These are phyloP conservation scores for Sophora flavescens DNA, from an alignment of 306 rosid species.

Conservation along the genomic window DNA sequence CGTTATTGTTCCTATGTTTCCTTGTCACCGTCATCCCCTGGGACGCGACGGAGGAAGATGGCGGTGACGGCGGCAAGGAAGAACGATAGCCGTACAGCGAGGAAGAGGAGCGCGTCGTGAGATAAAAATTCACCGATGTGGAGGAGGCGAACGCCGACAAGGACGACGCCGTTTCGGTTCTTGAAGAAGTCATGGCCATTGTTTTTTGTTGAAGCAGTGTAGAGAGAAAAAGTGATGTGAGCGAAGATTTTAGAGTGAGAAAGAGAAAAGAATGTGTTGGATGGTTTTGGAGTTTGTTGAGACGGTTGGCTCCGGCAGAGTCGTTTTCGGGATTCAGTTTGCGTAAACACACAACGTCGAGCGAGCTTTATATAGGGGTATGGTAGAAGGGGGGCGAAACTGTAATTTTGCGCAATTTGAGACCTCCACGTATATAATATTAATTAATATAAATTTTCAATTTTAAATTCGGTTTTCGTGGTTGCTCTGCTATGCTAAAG, in stretches of 20 bases:
- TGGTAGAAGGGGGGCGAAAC: neutral
- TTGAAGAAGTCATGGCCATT: slow-evolving; percentile 46
- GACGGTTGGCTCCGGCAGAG: neutral
- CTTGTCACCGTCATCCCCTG: slow-evolving; percentile 55
- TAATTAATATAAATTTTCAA: no score
- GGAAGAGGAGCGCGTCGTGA: slow-evolving; percentile 47
- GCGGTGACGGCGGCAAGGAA: neutral
- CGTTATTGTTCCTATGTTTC: slow-evolving; percentile 44
- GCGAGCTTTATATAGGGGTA: slow-evolving; percentile 21
- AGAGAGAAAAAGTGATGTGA: neutral
- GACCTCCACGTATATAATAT: neutral
- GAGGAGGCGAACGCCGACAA: slow-evolving; percentile 63
- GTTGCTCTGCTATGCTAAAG: neutral
- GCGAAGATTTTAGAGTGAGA: slow-evolving; percentile 10
- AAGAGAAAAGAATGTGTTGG: neutral
- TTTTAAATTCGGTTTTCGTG: no score
- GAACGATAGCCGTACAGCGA: slow-evolving; percentile 10
- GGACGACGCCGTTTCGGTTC: slow-evolving; percentile 39
- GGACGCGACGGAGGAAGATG: slow-evolving; percentile 42
- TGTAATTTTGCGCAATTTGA: neutral
- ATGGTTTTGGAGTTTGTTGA: slow-evolving; percentile 25
- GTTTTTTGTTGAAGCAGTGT: neutral
- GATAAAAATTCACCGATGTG: slow-evolving; percentile 46
- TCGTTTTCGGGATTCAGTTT: slow-evolving; percentile 11
- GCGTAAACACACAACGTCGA: neutral